phyloP scores from a whole-genome alignment of 148 eudicot species.

The Nepenthes mirabilis region DNA sequence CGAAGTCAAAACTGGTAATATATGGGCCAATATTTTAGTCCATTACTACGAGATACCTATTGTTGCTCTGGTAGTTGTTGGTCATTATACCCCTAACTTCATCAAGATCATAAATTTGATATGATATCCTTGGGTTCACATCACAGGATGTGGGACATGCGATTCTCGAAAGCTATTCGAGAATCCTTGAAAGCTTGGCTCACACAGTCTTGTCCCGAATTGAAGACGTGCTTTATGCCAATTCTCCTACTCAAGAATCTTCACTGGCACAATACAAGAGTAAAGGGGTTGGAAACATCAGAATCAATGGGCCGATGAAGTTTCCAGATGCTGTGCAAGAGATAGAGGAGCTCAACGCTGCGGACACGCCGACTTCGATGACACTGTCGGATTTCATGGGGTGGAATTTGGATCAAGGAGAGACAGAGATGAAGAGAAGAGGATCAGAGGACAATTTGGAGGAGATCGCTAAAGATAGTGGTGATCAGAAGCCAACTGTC shows the following conservation, averaged over 20 bases:
- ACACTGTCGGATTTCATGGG: conserved; percentile 75
- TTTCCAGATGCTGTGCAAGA: conserved; percentile 41
- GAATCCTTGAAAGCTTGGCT: conserved; percentile 72
- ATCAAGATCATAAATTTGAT: not conserved
- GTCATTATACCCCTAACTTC: not conserved
- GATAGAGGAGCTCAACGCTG: conserved; percentile 36
- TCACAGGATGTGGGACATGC: conserved; percentile 73
- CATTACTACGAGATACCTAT: too few relatives aligned
- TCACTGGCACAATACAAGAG: conserved; percentile 24
- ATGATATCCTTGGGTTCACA: not conserved
- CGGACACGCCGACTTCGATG: conserved; percentile 49
- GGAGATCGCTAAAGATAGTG: conserved; percentile 13
- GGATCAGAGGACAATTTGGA: conserved; percentile 18
- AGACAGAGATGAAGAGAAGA: conserved; percentile 22
- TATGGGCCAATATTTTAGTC: not conserved
- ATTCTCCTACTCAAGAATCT: conserved; percentile 38
- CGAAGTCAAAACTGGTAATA: not conserved
- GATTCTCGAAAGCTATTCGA: conserved; percentile 70
- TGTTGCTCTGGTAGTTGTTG: too few relatives aligned
- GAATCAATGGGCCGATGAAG: conserved; percentile 8
- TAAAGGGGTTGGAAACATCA: conserved; percentile 13
- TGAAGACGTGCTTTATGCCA: conserved; percentile 64
- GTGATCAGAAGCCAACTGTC: conserved; percentile 9
- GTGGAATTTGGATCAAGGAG: conserved; percentile 33
- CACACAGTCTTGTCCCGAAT: conserved; percentile 62